These are phyloP conservation scores for Alternaria infectoria DNA, from an alignment of 2,329 filamentous ascomycete genomes.

Conservation along the genomic window DNA sequence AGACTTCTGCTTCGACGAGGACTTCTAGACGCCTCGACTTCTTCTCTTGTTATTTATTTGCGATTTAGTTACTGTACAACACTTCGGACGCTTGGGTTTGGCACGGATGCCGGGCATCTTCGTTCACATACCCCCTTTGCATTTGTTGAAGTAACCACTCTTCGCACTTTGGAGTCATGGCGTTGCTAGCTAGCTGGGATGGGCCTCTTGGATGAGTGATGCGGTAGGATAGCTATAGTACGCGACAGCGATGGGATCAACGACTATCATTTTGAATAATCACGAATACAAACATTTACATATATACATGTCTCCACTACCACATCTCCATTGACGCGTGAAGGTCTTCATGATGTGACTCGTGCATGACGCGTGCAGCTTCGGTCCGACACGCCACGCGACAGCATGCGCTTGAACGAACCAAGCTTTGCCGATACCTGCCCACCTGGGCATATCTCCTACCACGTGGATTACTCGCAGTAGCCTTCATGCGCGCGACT, in stretches of 20 bases:
- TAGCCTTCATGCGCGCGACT: neutral
- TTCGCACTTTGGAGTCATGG: conserved; percentile 24
- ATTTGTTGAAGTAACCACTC: conserved; percentile 41
- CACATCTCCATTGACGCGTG: neutral
- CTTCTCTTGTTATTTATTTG: conserved; percentile 20
- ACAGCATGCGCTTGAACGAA: neutral
- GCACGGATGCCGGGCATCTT: conserved; percentile 33
- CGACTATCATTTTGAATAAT: conserved; percentile 22
- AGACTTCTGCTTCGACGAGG: conserved; percentile 93
- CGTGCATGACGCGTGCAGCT: neutral
- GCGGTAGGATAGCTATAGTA: conserved; percentile 11
- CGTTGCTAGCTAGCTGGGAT: conserved; percentile 7
- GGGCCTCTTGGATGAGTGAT: conserved; percentile 20
- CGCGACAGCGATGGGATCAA: conserved; percentile 16
- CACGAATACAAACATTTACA: conserved; percentile 19
- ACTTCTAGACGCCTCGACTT: conserved; percentile 72
- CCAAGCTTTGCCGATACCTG: conserved; percentile 1
- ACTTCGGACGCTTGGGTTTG: conserved; percentile 13
- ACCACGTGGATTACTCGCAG: neutral
- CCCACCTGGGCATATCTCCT: neutral
- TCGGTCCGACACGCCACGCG: neutral
- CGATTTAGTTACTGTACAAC: conserved; percentile 35
- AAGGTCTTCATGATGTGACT: neutral
- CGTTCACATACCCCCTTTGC: conserved; percentile 38
- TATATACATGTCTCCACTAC: neutral